Conservation (phyloP, 2,329 filamentous ascomycete genomes). For the Aaosphaeria pasadenensis region DNA sequence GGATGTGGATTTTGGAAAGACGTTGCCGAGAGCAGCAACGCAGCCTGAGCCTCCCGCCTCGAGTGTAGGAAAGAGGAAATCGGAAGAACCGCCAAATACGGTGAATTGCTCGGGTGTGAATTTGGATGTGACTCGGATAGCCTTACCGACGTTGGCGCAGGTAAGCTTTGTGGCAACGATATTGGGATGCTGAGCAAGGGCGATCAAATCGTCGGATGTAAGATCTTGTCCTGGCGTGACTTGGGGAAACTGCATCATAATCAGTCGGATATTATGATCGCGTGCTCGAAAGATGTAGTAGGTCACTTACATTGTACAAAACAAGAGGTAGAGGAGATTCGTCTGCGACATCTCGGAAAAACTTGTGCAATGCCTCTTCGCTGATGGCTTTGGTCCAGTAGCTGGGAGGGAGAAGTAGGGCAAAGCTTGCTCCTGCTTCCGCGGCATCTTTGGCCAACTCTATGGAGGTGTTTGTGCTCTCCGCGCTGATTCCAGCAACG, state of each 20-base stretch:
- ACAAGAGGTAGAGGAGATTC: slow-evolving; percentile 36
- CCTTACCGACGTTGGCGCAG: slow-evolving; percentile 61
- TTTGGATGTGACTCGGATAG: slow-evolving; percentile 53
- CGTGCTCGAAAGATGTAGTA: background rate
- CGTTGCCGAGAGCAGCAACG: slow-evolving; percentile 50
- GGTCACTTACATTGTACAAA: slow-evolving; percentile 38
- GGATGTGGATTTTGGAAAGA: slow-evolving; percentile 29
- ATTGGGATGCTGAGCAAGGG: slow-evolving; percentile 53
- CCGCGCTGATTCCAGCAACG: slow-evolving; percentile 38
- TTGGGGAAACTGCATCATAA: slow-evolving; percentile 51
- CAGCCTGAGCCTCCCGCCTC: slow-evolving; percentile 49
- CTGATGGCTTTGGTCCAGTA: slow-evolving; percentile 33
- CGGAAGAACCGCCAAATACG: slow-evolving; percentile 65
- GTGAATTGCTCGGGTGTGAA: slow-evolving; percentile 58
- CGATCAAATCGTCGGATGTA: slow-evolving; percentile 60
- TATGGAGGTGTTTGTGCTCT: slow-evolving; percentile 36
- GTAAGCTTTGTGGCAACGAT: slow-evolving; percentile 66
- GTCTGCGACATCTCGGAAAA: slow-evolving; percentile 26
- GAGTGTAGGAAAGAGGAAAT: slow-evolving; percentile 58
- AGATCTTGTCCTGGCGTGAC: slow-evolving; percentile 68
- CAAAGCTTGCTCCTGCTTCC: slow-evolving; percentile 32
- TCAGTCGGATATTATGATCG: background rate
- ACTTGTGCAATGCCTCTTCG: slow-evolving; percentile 18
- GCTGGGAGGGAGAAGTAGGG: slow-evolving; percentile 30
- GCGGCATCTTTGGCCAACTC: slow-evolving; percentile 23